Percentiles rank a stretch among this genome's conserved stretches.
Evolutionary conservation across 352 stramenopile species (phyloP).

Genomic region (Phytopythium mirpurense): DNA sequence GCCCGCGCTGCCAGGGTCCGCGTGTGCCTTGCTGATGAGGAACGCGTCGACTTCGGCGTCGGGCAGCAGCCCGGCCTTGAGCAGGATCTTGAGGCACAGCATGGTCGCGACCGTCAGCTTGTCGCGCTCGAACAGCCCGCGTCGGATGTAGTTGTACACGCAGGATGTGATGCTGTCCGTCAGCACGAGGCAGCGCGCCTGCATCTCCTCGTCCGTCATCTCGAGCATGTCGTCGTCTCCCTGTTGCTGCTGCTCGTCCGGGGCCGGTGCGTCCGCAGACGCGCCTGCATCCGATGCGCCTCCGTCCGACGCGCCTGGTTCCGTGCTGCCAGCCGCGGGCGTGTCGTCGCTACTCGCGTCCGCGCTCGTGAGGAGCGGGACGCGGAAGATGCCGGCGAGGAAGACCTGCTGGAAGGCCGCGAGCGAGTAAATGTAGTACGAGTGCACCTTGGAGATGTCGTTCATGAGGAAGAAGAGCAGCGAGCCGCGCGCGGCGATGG

Average conservation of each 20-base stretch:
- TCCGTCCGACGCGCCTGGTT: too few relatives aligned
- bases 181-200: constrained; percentile 70
- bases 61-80: constrained; percentile 83
- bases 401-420: constrained; percentile 95
- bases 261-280: constrained; percentile 7
- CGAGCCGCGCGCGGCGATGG: constrained; percentile 90
- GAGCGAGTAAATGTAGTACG: constrained; percentile 97
- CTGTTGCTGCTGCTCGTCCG: constrained; percentile 18
- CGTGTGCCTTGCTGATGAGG: constrained; percentile 79
- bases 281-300: too few relatives aligned
- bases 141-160: constrained; percentile 95
- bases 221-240: constrained; percentile 37
- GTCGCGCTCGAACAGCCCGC: constrained; percentile 93
- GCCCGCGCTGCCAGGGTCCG: constrained; percentile 91
- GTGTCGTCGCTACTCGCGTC: constrained; percentile 5
- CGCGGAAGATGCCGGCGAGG: constrained; percentile 91
- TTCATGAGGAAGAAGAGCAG: constrained; percentile 97
- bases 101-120: constrained; percentile 95
- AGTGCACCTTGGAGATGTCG: constrained; percentile 95
- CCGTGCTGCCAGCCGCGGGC: not conserved
- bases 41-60: constrained; percentile 90
- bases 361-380: constrained; percentile 45
- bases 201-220: constrained; percentile 89
- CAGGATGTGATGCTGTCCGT: constrained; percentile 93
- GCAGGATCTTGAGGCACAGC: constrained; percentile 92